Evolutionary conservation across 352 stramenopile genomes (phyloP).

Genomic region (Phytophthora syringae): DNA sequence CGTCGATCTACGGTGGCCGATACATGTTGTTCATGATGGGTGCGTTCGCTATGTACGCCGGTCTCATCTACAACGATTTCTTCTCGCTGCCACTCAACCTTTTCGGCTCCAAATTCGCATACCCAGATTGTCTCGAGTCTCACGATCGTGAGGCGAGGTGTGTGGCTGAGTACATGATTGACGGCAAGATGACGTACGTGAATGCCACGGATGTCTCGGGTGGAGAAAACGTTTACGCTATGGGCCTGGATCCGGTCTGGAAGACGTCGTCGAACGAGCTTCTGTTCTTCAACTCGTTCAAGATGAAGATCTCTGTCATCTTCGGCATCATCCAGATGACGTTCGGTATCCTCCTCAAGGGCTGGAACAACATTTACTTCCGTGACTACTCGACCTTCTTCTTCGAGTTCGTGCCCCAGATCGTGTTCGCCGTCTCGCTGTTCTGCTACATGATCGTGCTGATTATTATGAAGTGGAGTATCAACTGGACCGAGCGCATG

Average conservation of each 20-base stretch:
- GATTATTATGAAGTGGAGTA: constrained; percentile 99
- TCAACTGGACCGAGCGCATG: constrained; percentile 98
- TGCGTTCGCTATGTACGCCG: constrained; percentile 97
- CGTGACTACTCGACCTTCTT: constrained; percentile 95
- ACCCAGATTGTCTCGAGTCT: constrained; percentile 79
- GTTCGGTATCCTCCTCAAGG: constrained; percentile 96
- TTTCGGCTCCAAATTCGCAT: constrained; percentile 96
- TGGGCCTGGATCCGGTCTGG: constrained; percentile 99
- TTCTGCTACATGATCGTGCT: constrained; percentile 99
- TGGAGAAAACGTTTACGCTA: constrained; percentile 94
- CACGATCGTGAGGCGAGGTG: constrained; percentile 63
- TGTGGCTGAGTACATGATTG: constrained; percentile 73
- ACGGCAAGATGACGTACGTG: constrained; percentile 76
- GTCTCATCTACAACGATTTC: constrained; percentile 99
- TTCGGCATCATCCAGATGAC: constrained; percentile 99
- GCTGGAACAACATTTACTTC: constrained; percentile 98
- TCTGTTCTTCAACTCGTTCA: constrained; percentile 99
- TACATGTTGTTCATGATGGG: constrained; percentile 99
- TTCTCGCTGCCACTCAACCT: constrained; percentile 98
- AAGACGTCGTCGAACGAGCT: constrained; percentile 98
- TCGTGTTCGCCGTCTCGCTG: constrained; percentile 96
- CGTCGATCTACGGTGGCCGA: constrained; percentile 92
- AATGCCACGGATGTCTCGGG: constrained; percentile 82
- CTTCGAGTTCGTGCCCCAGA: constrained; percentile 98
- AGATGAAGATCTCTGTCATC: constrained; percentile 99